These are phyloP conservation scores for Metschnikowia noctiluminum DNA, from an alignment of 805 yeast genomes.

Conservation along the genomic window DNA sequence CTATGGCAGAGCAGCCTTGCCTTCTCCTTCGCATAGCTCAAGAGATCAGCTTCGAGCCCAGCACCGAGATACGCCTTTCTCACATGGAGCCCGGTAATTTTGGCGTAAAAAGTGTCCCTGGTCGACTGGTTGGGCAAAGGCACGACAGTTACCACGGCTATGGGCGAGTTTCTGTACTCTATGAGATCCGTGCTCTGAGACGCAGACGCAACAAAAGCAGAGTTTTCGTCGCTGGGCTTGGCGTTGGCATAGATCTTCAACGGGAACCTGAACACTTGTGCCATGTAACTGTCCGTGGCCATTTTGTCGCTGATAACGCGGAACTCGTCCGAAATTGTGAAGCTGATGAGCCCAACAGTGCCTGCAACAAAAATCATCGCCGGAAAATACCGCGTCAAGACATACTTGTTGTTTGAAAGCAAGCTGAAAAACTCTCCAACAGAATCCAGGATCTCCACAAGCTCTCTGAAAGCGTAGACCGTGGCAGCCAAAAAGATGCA, in stretches of 20 bases:
- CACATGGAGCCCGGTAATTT: slow-evolving; percentile 57
- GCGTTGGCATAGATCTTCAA: slow-evolving; percentile 44
- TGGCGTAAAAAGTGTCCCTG: slow-evolving; percentile 43
- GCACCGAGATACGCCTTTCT: slow-evolving; percentile 65
- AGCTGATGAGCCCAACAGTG: slow-evolving; percentile 38
- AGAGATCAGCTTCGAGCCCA: slow-evolving; percentile 60
- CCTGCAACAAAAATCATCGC: slow-evolving; percentile 36
- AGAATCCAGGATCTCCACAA: slow-evolving; percentile 29
- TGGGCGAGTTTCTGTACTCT: slow-evolving; percentile 66
- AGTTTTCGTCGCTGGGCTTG: slow-evolving; percentile 19
- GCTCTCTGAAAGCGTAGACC: slow-evolving; percentile 27
- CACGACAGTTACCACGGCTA: slow-evolving; percentile 55
- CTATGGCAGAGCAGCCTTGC: slow-evolving; percentile 38
- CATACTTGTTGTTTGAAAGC: slow-evolving; percentile 21
- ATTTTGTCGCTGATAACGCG: slow-evolving; percentile 33
- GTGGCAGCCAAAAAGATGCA: slow-evolving; percentile 9
- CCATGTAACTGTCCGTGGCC: slow-evolving; percentile 21
- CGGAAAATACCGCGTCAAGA: slow-evolving; percentile 31
- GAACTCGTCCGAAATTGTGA: slow-evolving; percentile 47
- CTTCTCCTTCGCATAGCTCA: slow-evolving; percentile 57
- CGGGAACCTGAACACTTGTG: slow-evolving; percentile 48
- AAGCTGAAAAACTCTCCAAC: slow-evolving; percentile 27
- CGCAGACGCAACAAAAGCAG: slow-evolving; percentile 32
- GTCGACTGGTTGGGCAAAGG: slow-evolving; percentile 38
- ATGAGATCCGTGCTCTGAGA: slow-evolving; percentile 50